Evolutionary conservation across 495 filamentous ascomycete species (phyloP).

Genomic region (Neurospora tetrasperma): DNA sequence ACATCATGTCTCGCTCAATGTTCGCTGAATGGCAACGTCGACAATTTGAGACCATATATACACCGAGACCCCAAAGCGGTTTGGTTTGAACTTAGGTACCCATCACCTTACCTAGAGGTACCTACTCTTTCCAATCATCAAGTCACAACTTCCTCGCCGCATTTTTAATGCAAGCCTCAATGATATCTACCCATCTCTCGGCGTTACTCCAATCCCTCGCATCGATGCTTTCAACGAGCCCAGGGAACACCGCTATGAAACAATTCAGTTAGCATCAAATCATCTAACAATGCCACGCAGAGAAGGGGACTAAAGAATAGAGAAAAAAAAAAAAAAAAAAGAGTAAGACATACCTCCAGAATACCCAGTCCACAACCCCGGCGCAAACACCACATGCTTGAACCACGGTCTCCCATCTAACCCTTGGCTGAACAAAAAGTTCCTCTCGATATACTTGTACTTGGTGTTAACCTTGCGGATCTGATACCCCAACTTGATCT

Average conservation of each 20-base stretch:
- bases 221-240: slow-evolving; percentile 76
- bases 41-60: not conserved
- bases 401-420: slow-evolving; percentile 82
- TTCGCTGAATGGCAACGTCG: not conserved
- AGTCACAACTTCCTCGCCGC: slow-evolving; percentile 43
- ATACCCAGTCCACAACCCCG: slow-evolving; percentile 84
- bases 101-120: slow-evolving; percentile 20
- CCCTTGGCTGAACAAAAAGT: slow-evolving; percentile 69
- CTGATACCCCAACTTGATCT: slow-evolving; percentile 49
- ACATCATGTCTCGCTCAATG: not conserved
- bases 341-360: slow-evolving; percentile 44
- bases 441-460: slow-evolving; percentile 69
- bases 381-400: slow-evolving; percentile 87
- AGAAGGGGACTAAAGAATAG: not conserved
- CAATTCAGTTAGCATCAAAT: not conserved
- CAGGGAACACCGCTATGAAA: slow-evolving; percentile 59
- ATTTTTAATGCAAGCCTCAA: slow-evolving; percentile 53
- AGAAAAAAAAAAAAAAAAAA: not conserved
- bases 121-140: slow-evolving; percentile 10
- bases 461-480: slow-evolving; percentile 57
- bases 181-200: slow-evolving; percentile 67
- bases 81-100: not conserved
- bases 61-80: slow-evolving; percentile 5
- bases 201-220: slow-evolving; percentile 62
- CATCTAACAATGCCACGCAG: not conserved